Percentiles rank a stretch among this genome's conserved stretches.
These are phyloP conservation scores for Vigna mungo DNA, from an alignment of 306 rosid genomes.

Conservation along the genomic window DNA sequence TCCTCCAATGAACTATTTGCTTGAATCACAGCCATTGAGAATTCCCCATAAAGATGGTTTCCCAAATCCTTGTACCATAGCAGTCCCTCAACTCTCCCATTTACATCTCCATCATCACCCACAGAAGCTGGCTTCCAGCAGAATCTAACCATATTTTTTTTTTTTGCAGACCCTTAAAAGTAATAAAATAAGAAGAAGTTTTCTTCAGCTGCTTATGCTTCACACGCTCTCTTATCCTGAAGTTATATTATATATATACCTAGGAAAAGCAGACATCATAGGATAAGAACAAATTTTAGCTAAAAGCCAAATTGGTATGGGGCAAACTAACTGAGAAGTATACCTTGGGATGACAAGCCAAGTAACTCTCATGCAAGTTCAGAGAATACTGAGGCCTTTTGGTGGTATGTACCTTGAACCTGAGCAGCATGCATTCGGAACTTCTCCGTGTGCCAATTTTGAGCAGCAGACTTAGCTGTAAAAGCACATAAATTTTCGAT, in stretches of 20 bases:
- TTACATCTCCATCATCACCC: conserved; percentile 60
- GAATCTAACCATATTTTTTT: conserved; percentile 63
- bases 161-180: conserved; percentile 12
- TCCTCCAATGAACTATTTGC: conserved; percentile 81
- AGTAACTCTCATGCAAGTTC: conserved; percentile 64
- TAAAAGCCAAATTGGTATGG: conserved; percentile 79
- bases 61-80: conserved; percentile 89
- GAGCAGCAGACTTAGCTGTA: conserved; percentile 83
- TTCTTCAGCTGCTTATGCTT: conserved; percentile 40
- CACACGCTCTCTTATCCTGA: conserved; percentile 48
- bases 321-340: conserved; percentile 63
- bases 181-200: conserved; percentile 29
- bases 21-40: conserved; percentile 90
- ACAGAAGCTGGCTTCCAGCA: conserved; percentile 71
- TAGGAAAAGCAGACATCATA: conserved; percentile 61
- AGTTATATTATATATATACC: conserved; percentile 46
- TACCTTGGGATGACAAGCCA: conserved; percentile 64
- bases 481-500: conserved; percentile 58
- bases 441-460: conserved; percentile 59
- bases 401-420: conserved; percentile 79
- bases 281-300: conserved; percentile 61
- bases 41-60: conserved; percentile 75
- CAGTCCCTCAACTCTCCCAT: conserved; percentile 70
- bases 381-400: conserved; percentile 73
- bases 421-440: conserved; percentile 55